Evolutionary conservation across 768 basidiomycete genomes (phyloP).

Genomic region (Mycena belliarum): DNA sequence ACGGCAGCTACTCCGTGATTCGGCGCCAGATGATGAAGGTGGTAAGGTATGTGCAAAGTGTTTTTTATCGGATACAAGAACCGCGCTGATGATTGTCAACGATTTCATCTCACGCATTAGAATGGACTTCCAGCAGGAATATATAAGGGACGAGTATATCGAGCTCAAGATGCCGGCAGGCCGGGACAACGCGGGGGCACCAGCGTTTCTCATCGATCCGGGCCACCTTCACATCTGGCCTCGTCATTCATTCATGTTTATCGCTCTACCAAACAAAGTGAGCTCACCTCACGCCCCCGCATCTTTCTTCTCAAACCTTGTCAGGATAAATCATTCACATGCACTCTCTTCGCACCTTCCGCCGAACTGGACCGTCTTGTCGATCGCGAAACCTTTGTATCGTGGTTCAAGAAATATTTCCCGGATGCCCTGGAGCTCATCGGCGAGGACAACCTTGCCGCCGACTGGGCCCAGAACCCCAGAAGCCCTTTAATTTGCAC

Average conservation of each 20-base stretch:
- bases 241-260: slow-evolving; percentile 98
- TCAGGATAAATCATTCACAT: slow-evolving; percentile 96
- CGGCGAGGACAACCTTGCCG: slow-evolving; percentile 74
- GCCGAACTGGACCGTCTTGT: slow-evolving; percentile 69
- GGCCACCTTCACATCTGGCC: slow-evolving; percentile 99
- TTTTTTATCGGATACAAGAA: slow-evolving; percentile 23
- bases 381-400: slow-evolving; percentile 54
- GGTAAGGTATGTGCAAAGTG: slow-evolving; percentile 62
- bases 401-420: slow-evolving; percentile 85
- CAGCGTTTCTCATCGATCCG: slow-evolving; percentile 84
- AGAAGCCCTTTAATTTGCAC: slow-evolving; percentile 89
- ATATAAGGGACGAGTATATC: slow-evolving; percentile 94
- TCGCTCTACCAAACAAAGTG: slow-evolving; percentile 97
- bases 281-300: slow-evolving; percentile 30
- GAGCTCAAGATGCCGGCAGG: slow-evolving; percentile 95
- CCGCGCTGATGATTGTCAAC: slow-evolving; percentile 18
- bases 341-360: slow-evolving; percentile 91
- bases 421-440: slow-evolving; percentile 86
- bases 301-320: slow-evolving; percentile 27
- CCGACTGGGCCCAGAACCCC: slow-evolving; percentile 83
- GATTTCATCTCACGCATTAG: slow-evolving; percentile 41
- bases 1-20: slow-evolving; percentile 92
- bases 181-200: slow-evolving; percentile 55
- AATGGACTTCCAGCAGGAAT: slow-evolving; percentile 94
- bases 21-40: slow-evolving; percentile 95